Evolutionary conservation across 495 filamentous ascomycete genomes (phyloP), one percentile per base, ranked within the genome.

Genomic region (Pseudomonodictys pantanalensis): DNA sequence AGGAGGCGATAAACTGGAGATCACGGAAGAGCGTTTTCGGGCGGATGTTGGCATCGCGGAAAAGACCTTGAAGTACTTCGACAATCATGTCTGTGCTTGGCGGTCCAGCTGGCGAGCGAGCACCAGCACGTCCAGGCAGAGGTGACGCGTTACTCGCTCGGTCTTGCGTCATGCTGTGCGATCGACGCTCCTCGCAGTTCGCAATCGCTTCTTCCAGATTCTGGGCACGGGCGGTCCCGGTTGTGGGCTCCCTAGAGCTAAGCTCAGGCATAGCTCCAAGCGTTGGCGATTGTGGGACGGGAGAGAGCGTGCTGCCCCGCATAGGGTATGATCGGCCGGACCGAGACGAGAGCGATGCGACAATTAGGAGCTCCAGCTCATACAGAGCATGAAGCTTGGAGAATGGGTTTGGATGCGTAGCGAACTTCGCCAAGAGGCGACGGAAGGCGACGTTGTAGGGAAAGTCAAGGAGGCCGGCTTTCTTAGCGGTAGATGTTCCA

Each of bases 21-120:
- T 98, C 93, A 25, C 93, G 89, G 78, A 96, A 97, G 0, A 98
- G 79, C 0, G 92, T 92, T 72, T 87, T 89, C 0, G 93, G 92
- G 42, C 93, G 86, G 54, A 92, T 80, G 11, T 86, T 81, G 4
- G 82, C 72, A 66, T 90, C 83, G 39, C 86, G 81, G 71, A 98
- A 90, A 15, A 98, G 81, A 5, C 82, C 79, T 52, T 91, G 86
- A 1, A 98, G 74, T 7, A 91, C 81, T 44, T 88, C 83, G 28
- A 92, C 85, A 23, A 96, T 90, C 70, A 84, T 82, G 53, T 91
- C 86, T n/a, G 81, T 83, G 52, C 69, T 83, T 53, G 65, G 79
- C 42, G 55, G 61, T 17, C 60, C 60, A 30, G 46, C 60, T 18
- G 65, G 65, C n/a, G 65, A 68, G 10, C 65, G 55, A 3, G 65